These are phyloP conservation scores for Conoideocrella luteorostrata DNA, from an alignment of 2,329 filamentous ascomycete genomes.

Conservation along the genomic window DNA sequence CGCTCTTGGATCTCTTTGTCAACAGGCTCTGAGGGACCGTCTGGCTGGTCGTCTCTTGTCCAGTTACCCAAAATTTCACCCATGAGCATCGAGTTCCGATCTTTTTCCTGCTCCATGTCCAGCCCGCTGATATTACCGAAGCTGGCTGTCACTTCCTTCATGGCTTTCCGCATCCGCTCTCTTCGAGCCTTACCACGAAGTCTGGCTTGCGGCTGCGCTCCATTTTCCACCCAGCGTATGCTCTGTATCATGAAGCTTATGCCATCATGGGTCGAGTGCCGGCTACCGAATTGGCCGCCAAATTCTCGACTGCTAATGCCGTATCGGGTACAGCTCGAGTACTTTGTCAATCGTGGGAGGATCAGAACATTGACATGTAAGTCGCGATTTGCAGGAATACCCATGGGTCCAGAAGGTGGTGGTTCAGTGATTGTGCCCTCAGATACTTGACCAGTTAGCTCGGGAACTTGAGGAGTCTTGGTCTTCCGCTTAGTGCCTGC, in stretches of 20 bases:
- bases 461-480: constrained; percentile 21
- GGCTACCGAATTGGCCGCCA: constrained; percentile 43
- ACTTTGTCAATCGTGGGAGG: constrained; percentile 71
- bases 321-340: constrained; percentile 67
- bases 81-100: constrained; percentile 16
- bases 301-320: constrained; percentile 80
- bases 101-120: constrained; percentile 19
- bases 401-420: constrained; percentile 54
- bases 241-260: constrained; percentile 81
- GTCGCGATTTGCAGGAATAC: constrained; percentile 63
- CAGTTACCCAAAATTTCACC: constrained; percentile 28
- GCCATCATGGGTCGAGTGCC: constrained; percentile 63
- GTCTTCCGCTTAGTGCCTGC: constrained; percentile 23
- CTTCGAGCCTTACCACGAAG: constrained; percentile 49
- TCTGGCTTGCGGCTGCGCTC: constrained; percentile 53
- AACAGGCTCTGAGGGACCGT: constrained; percentile 13
- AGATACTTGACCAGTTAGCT: constrained; percentile 29
- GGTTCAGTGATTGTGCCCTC: constrained; percentile 44
- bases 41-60: constrained; percentile 24
- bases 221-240: constrained; percentile 77
- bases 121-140: constrained; percentile 24
- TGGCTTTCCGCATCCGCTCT: constrained; percentile 50
- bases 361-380: constrained; percentile 83
- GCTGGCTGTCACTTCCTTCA: constrained; percentile 42
- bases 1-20: constrained; percentile 24